Evolutionary conservation across 2,329 filamentous ascomycete species (phyloP), one percentile per base, ranked within the genome.

Genomic region (Myotisia sp.): DNA sequence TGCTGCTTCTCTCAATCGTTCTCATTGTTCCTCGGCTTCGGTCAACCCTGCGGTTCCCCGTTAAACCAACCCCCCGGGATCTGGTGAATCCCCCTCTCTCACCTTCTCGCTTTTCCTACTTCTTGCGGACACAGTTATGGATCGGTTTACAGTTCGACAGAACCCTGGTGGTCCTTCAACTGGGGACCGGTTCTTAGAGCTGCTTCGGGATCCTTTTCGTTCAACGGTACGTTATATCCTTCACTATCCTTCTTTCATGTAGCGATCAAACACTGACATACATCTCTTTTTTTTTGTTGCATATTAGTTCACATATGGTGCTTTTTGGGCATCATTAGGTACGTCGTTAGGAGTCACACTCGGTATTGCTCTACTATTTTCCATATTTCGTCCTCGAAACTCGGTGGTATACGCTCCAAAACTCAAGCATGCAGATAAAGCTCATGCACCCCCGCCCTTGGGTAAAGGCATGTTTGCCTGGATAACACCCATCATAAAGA

Each of bases 401-500:
- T 79, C 78, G 37, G 72, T 87, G 46, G 83, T 98, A 30, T 98
- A 98, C 60, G 86, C 90, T 3, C 90, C 90, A 26, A 87, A 92
- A 54, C 67, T 92, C 31, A 92, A 92, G 55, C 79, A 94, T 64
- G 80, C 84, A 53, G 87, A 95, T 55, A 76, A 84, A 46, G 84
- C 79, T 57, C 85, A 93, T 62, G 74, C 81, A 6, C 90, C 87
- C 12, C 90, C 90, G 8, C 75, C 80, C 1, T 70, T 95, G 48
- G 82, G 80, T 37, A 92, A 79, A 51, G 79, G 82, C n/a, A 63
- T 87, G 6, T 85, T 92, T 53, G 77, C 84, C 30, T 98, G 90
- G 90, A 56, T 92, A 20, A 65, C 65, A 13, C 86, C 87, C 0
- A 63, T 98, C 20, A 67, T 85, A 58, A 72, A 67, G 40, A 87